These are phyloP conservation scores for Pouteria glomerata DNA, from an alignment of 148 eudicot genomes.

Conservation along the genomic window DNA sequence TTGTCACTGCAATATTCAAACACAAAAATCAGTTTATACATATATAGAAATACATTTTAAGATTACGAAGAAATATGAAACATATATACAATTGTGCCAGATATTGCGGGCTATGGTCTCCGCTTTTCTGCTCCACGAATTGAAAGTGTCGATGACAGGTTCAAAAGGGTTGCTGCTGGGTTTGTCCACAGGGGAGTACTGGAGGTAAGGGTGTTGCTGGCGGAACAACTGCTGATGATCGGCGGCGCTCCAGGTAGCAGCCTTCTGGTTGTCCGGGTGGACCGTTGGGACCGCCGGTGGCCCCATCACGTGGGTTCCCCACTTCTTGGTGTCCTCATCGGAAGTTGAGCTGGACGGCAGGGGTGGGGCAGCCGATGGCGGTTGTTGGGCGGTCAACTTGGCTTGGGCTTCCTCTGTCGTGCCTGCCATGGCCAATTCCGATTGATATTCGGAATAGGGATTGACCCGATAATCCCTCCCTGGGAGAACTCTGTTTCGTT, in stretches of 20 bases:
- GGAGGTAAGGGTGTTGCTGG: slow-evolving; percentile 50
- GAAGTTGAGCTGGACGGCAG: neutral
- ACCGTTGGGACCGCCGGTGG: slow-evolving; percentile 48
- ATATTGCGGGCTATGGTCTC: slow-evolving; percentile 48
- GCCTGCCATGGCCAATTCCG: too few relatives aligned
- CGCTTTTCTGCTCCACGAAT: slow-evolving; percentile 53
- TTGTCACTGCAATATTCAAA: slow-evolving; percentile 60
- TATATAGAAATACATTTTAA: too few relatives aligned
- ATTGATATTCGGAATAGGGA: too few relatives aligned
- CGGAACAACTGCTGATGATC: slow-evolving; percentile 30
- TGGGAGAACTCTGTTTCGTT: too few relatives aligned
- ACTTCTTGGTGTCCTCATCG: slow-evolving; percentile 35
- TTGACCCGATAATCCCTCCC: too few relatives aligned
- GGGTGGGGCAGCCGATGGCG: neutral
- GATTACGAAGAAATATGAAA: too few relatives aligned
- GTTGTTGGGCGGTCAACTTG: too few relatives aligned
- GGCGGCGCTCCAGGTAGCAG: slow-evolving; percentile 54
- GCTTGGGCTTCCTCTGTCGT: too few relatives aligned
- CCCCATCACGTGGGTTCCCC: slow-evolving; percentile 76
- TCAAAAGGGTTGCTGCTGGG: slow-evolving; percentile 47
- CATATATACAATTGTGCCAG: slow-evolving; percentile 49
- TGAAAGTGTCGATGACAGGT: slow-evolving; percentile 42
- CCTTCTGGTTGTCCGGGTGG: slow-evolving; percentile 63
- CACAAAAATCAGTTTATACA: too few relatives aligned
- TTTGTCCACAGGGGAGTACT: slow-evolving; percentile 44